A percentile compares a stretch with the other conserved stretches of the same genome.
Evolutionary conservation across 179 eudicot genomes (phyloP).

Genomic region (Camellia oleifera): DNA sequence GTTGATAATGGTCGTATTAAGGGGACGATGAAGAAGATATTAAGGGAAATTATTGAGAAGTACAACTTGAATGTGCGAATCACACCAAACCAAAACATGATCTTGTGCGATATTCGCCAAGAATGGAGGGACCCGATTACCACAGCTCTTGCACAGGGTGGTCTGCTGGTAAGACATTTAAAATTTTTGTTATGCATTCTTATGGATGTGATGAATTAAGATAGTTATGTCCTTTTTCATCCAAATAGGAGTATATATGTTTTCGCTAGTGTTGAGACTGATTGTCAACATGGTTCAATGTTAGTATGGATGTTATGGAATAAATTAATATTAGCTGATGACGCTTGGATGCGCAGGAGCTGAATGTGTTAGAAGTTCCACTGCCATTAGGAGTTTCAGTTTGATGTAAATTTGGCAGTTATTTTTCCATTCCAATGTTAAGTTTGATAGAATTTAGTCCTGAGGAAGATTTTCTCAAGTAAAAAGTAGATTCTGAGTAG

Average conservation of each 20-base stretch:
- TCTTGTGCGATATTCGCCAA: slow-evolving; percentile 71
- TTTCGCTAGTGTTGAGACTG: not conserved
- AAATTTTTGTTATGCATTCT: not conserved
- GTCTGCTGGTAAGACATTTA: slow-evolving; percentile 68
- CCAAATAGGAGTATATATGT: not conserved
- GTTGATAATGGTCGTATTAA: slow-evolving; percentile 91
- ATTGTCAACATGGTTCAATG: not conserved
- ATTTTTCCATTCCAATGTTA: not conserved
- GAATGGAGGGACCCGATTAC: slow-evolving; percentile 84
- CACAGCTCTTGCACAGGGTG: slow-evolving; percentile 82
- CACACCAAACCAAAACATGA: slow-evolving; percentile 90
- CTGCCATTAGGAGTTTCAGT: not conserved
- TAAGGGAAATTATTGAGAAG: slow-evolving; percentile 89
- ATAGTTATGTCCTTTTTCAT: not conserved
- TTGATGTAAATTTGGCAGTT: not conserved
- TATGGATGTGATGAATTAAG: not conserved
- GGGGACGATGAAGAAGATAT: slow-evolving; percentile 77
- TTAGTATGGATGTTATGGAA: not conserved
- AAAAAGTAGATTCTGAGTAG: not conserved
- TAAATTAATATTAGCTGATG: not conserved
- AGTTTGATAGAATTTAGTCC: too few relatives aligned
- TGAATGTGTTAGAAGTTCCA: not conserved
- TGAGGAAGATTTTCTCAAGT: not conserved
- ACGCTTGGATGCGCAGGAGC: not conserved
- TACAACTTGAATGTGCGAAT: slow-evolving; percentile 88